A percentile compares a stretch with the other conserved stretches of the same genome.
These are phyloP conservation scores for Astraeus odoratus DNA, from an alignment of 768 basidiomycete species.

Conservation along the genomic window DNA sequence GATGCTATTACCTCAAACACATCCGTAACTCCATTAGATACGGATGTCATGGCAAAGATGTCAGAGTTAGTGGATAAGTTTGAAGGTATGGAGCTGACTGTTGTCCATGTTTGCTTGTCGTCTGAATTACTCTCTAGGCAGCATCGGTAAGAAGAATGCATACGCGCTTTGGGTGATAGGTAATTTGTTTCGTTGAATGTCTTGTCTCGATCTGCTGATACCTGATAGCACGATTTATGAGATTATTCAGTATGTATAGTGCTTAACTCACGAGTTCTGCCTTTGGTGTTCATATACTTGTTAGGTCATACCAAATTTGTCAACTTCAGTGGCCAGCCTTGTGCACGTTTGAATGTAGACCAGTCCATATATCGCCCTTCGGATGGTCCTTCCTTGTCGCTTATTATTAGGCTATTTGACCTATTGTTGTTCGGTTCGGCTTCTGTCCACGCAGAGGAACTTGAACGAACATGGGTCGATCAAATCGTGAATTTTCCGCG, in stretches of 20 bases:
- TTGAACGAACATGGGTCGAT: slow-evolving; percentile 7
- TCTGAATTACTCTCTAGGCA: neutral
- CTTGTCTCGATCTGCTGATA: neutral
- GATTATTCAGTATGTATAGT: slow-evolving; percentile 29
- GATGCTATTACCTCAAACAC: slow-evolving; percentile 4
- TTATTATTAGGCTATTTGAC: slow-evolving; percentile 11
- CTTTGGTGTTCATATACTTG: neutral
- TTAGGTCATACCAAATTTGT: slow-evolving; percentile 30
- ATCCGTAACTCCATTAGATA: slow-evolving; percentile 7
- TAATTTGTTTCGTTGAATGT: neutral
- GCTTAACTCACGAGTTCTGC: neutral
- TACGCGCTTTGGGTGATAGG: slow-evolving; percentile 2
- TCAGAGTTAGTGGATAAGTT: slow-evolving; percentile 4
- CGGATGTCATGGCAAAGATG: slow-evolving; percentile 4
- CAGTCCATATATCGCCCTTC: slow-evolving; percentile 30
- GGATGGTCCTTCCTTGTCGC: slow-evolving; percentile 2
- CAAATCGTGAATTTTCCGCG: slow-evolving; percentile 3
- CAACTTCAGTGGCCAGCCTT: slow-evolving; percentile 41
- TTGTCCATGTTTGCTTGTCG: neutral
- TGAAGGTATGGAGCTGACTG: neutral
- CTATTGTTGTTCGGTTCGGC: slow-evolving; percentile 22
- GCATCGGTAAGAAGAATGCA: neutral
- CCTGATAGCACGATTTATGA: slow-evolving; percentile 36
- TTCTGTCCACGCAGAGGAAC: slow-evolving; percentile 14
- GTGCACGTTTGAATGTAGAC: slow-evolving; percentile 38